A percentile compares a stretch with the other conserved stretches of the same genome.
These are phyloP conservation scores for Fagopyrum homotropicum DNA, from an alignment of 148 eudicot genomes.

Conservation along the genomic window DNA sequence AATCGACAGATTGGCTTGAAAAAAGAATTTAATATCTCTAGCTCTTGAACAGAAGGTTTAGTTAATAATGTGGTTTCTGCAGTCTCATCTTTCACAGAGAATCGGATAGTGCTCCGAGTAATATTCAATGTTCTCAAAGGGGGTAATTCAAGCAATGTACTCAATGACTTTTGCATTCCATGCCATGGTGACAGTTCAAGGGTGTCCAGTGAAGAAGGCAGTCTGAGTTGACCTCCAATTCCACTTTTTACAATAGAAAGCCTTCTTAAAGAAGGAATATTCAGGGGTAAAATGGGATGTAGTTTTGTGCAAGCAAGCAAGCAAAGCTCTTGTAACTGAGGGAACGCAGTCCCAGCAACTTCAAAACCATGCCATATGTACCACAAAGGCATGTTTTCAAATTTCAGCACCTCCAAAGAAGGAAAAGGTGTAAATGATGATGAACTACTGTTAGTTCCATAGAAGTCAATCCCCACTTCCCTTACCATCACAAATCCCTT, in stretches of 20 bases:
- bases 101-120: background rate
- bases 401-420: conserved; percentile 11
- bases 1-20: background rate
- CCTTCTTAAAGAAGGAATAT: conserved; percentile 7
- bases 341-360: conserved; percentile 6
- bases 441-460: conserved; percentile 1
- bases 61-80: background rate
- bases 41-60: background rate
- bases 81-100: background rate
- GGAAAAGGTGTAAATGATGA: conserved; percentile 14
- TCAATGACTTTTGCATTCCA: background rate
- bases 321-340: conserved; percentile 12
- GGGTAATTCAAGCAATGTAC: background rate
- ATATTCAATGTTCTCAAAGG: background rate
- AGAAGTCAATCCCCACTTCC: conserved; percentile 16
- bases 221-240: background rate
- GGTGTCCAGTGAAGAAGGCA: background rate
- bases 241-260: background rate
- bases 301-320: conserved; percentile 11
- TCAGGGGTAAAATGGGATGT: background rate
- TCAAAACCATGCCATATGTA: conserved; percentile 11
- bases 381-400: conserved; percentile 17
- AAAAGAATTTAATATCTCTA: background rate
- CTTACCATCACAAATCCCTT: background rate
- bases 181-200: background rate